These are phyloP conservation scores for Verticillium albo-atrum DNA, from an alignment of 2,329 filamentous ascomycete genomes.

Conservation along the genomic window DNA sequence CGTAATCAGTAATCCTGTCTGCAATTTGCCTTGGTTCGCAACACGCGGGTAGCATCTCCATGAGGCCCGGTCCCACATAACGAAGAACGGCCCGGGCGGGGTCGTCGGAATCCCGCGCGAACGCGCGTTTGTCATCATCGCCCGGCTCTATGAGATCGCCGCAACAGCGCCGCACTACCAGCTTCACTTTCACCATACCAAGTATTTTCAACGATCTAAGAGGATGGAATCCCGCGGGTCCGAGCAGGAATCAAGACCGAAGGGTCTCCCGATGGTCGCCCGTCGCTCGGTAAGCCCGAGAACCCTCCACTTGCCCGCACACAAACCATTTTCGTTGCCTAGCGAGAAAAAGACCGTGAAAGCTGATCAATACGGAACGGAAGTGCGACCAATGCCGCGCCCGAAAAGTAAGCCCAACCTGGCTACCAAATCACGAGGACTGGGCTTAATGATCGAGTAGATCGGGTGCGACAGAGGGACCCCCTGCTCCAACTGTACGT, in stretches of 20 bases:
- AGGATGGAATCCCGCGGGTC: slow-evolving; percentile 14
- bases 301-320: neutral
- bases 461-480: slow-evolving; percentile 24
- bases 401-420: slow-evolving; percentile 16
- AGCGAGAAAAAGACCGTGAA: too few relatives aligned
- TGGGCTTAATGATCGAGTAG: slow-evolving; percentile 5
- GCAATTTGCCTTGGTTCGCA: too few relatives aligned
- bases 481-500: slow-evolving; percentile 27
- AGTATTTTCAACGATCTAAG: too few relatives aligned
- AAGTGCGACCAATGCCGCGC: slow-evolving; percentile 26
- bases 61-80: neutral
- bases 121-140: slow-evolving; percentile 5
- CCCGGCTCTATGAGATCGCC: too few relatives aligned
- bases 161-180: neutral
- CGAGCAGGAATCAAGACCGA: neutral
- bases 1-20: too few relatives aligned
- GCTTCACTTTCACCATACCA: neutral
- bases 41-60: too few relatives aligned
- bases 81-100: neutral
- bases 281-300: slow-evolving; percentile 18
- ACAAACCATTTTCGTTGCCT: neutral
- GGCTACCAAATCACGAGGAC: neutral
- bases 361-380: neutral
- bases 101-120: slow-evolving; percentile 15
- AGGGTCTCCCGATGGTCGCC: slow-evolving; percentile 12